A percentile compares a stretch with the other conserved stretches of the same genome.
These are phyloP conservation scores for Colletotrichum noveboracense DNA, from an alignment of 2,329 filamentous ascomycete species.

Conservation along the genomic window DNA sequence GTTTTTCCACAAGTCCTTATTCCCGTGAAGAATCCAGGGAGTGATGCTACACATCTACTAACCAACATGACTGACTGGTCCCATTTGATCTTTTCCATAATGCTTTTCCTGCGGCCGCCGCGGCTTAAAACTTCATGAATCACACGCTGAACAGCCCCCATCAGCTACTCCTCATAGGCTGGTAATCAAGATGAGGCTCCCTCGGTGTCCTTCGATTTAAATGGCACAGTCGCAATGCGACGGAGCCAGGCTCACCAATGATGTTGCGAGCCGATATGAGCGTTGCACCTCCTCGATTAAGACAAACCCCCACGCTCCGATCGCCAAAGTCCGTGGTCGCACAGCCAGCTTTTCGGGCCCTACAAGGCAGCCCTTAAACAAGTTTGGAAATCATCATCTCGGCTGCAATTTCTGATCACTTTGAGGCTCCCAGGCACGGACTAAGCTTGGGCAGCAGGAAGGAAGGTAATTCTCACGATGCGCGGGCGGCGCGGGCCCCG, in stretches of 20 bases:
- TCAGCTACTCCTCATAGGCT: background rate
- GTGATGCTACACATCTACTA: background rate
- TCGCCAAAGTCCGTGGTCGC: background rate
- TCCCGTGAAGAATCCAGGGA: background rate
- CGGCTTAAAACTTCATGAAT: background rate
- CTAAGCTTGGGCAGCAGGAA: background rate
- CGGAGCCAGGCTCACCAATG: background rate
- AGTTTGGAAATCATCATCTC: background rate
- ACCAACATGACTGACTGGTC: background rate
- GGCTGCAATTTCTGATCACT: background rate
- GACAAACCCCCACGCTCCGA: background rate
- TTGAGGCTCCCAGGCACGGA: background rate
- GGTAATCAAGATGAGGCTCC: slow-evolving; percentile 1
- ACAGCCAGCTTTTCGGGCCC: background rate
- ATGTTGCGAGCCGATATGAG: background rate
- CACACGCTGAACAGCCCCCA: background rate
- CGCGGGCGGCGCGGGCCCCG: background rate
- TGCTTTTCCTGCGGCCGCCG: background rate
- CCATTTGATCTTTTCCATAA: background rate
- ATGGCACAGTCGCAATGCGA: background rate
- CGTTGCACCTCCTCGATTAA: background rate
- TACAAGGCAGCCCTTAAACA: background rate
- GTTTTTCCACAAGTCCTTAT: background rate
- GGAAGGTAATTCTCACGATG: background rate
- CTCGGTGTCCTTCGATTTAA: background rate